phyloP scores from a whole-genome alignment of 768 basidiomycete genomes.

The Trametes punicea region DNA sequence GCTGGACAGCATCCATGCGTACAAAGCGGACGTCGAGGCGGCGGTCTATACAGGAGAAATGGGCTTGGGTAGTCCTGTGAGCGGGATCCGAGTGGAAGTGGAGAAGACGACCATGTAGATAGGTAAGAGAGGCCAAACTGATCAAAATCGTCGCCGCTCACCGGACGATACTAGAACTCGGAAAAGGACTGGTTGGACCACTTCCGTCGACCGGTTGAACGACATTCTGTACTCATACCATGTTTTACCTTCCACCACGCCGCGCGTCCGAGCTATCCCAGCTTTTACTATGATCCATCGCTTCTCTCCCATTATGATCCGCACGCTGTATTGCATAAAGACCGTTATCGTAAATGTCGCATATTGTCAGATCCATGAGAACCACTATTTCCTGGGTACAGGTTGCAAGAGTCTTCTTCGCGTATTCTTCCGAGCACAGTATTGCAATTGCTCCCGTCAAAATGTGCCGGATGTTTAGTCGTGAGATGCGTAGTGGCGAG shows the following conservation, averaged over 20 bases:
- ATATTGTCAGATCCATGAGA: background rate
- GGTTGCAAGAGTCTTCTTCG: no score
- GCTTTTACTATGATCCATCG: background rate
- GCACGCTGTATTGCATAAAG: slow-evolving; percentile 19
- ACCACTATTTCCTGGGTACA: no score
- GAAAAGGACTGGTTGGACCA: slow-evolving; percentile 6
- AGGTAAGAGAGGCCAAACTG: background rate
- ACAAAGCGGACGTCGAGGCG: slow-evolving; percentile 25
- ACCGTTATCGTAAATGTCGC: slow-evolving; percentile 10
- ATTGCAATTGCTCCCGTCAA: no score
- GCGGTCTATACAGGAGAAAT: slow-evolving; percentile 12
- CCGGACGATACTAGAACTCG: background rate
- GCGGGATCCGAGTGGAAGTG: slow-evolving; percentile 31
- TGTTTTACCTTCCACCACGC: slow-evolving; percentile 3
- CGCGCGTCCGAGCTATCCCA: background rate
- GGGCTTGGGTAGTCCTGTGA: slow-evolving; percentile 20
- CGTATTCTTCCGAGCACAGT: no score
- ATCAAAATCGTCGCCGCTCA: background rate
- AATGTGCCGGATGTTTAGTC: no score
- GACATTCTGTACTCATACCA: slow-evolving; percentile 14
- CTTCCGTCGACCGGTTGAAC: background rate
- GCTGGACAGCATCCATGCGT: slow-evolving; percentile 25
- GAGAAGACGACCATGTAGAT: slow-evolving; percentile 32
- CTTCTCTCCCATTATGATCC: background rate
- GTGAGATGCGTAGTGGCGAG: no score